Base-by-base conservation (phyloP, 495 filamentous ascomycete species). In the Aspergillus avenaceus region DNA sequence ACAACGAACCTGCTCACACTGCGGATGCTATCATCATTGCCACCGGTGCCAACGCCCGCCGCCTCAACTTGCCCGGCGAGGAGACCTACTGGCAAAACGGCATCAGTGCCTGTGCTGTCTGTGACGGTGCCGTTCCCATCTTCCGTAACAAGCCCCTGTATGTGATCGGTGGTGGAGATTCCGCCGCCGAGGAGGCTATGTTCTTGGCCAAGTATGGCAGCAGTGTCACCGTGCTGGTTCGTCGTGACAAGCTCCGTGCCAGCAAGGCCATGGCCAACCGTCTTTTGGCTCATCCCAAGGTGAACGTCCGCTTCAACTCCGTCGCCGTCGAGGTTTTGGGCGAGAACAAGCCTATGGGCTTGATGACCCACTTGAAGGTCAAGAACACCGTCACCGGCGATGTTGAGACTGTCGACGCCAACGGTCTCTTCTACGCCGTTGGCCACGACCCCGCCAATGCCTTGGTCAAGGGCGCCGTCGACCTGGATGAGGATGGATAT, bases 191-290 rank as follows among this genome's bases (percentile, higher is more conserved):
- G 71, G 95, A 99, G 78, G 90, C 90, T 42, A 87, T 96, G 63
- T 99, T 97, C 75, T 71, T 99, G 59, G 91, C 93, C 46, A 99
- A 97, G 78, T 97, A 99, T 74, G 93, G 91, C 43, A 87, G 83
- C 71, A 83, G 90, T 64, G 92, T 99, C 34, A 95, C 87, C 14
- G 92, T 99, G 5, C 78, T 99, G 41, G 93, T 99, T 53, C 84
- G 93, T 50, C 83, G 76, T 54, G 90, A 95, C 59, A 79, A 84
- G 69, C 77, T 99, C 47, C 80, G 93, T 48, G 93, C 93, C 40
- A 86, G 83, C 64, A 90, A 84, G 69, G 87, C 90, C 51, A 99
- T 97, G 87, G 91, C 91, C 27, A 86, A 88, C 54, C 82, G 93
- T 50, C 71, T 97, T 56, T 69, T 88, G 47, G 71, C 73, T 29